Evolutionary conservation across 768 basidiomycete species (phyloP), one percentile per base, ranked within the genome.

Genomic region (Lactarius sanguifluus): DNA sequence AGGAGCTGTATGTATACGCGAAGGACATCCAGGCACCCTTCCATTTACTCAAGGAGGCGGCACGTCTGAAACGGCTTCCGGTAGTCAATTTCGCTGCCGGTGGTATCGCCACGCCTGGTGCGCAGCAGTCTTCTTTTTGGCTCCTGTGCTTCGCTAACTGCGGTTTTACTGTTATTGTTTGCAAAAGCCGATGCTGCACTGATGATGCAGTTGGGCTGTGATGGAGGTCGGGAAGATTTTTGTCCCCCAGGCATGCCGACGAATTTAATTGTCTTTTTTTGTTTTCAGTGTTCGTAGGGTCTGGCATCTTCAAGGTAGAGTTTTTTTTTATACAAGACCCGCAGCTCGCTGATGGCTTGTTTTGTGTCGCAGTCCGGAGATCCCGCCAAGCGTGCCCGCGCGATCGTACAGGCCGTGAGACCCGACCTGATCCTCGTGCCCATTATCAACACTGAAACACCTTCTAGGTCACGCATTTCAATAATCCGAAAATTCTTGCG

Each of bases 171-270:
- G 20, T 70, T 67, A 16, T 70, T 61, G 64, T 77, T 7, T 30
- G 25, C 16, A 41, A 54, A 45, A 87, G 94, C 92, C 71, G 96
- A 99, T 77, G 96, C 96, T 18, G 97, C 97, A 4, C 77, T 98
- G 69, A 97, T 98, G 96, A 98, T 98, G 96, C 94, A 96, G 74
- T 85, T 98, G 41, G 94, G 96, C 41, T 94, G 94, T 76, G 96
- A 96, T 74, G 94, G 96, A 81, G 91, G 95, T 95, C 69, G 87
- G 76, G 18, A 57, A 52, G 45, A 12, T 40, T 10, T 54, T 57
- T 25, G 62, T 66, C 61, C 61, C 50, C 18, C n/a, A n/a, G 15
- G n/a, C 30, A 36, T 62, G 32, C 38, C 56, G 43, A 62, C 57
- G 18, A 28, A 58, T 58, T 59, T 66, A 25, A 62, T 50, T 18